Evolutionary conservation across 139 green algal species (phyloP), one percentile per base, ranked within the genome.

Genomic region (Auxenochlorella pyrenoidosa): DNA sequence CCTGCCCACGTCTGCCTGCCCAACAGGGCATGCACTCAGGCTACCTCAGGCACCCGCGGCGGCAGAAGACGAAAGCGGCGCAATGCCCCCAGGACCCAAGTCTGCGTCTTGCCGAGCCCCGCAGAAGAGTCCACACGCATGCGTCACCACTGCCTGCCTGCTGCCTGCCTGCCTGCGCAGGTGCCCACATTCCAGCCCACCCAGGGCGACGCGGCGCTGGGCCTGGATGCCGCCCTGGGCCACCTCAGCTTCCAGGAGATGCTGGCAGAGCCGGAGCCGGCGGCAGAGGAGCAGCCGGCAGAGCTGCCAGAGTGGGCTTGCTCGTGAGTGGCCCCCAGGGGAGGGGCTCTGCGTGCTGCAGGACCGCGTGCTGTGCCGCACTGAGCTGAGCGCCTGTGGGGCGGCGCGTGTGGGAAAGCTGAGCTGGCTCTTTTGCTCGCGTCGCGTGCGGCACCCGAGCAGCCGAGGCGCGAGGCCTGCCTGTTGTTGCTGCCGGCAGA

Each of bases 241-340:
- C 54, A 90, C 51, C 84, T 90, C 54, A 65, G 30, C 18, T 88
- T 92, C 41, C 76, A 92, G 47, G 89, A 92, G 16, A 54, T 24
- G 34, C 38, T 40, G 41, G 89, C 93, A 79, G 92, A 95, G 75
- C 92, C 92, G 59, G 93, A 92, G 59, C 82, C 86, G 6, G 34
- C 30, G 1, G 77, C 26, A 32, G 70, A 78, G 34, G 83, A 87
- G 72, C 41, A 85, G 60, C 86, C 86, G 12, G 54, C 92, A 77
- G 86, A 92, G 44, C 87, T 89, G 32, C 90, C 94, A 1, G 93
- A 96, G 87, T 94, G 89, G 88, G 94, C 94, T 0, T 97, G 94
- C 93, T 86, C 92, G 90, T 96, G 66, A 93, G 90, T 87, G 51
- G 28, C 24, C 10, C 5, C 5, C 70, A 63, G 15, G 54, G n/a